Conservation (phyloP, 2,329 filamentous ascomycete genomes). For the Alternaria novae-zelandiae region DNA sequence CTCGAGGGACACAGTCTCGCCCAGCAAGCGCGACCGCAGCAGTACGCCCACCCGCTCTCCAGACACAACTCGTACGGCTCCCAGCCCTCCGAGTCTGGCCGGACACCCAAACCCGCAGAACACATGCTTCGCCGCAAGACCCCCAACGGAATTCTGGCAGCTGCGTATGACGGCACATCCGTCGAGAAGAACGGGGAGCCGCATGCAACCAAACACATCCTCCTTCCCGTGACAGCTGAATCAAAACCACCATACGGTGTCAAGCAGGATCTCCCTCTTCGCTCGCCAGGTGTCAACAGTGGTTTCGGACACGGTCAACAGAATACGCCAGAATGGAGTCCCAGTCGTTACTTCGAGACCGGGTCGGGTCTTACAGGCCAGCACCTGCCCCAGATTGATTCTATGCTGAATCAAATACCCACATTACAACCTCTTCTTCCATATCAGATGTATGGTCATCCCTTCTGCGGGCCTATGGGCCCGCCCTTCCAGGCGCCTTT, state of each 20-base stretch:
- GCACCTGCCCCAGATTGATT: conserved; percentile 63
- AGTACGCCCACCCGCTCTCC: conserved; percentile 50
- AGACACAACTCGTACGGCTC: conserved; percentile 46
- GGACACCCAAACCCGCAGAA: conserved; percentile 58
- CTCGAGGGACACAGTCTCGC: conserved; percentile 31
- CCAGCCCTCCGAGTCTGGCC: conserved; percentile 32
- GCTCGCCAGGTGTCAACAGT: conserved; percentile 33
- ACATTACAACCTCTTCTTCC: conserved; percentile 63
- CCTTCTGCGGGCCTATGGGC: conserved; percentile 41
- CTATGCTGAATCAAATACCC: conserved; percentile 65
- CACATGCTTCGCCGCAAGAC: conserved; percentile 90
- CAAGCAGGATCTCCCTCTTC: conserved; percentile 47
- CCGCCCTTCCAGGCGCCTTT: conserved; percentile 43
- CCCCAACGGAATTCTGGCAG: conserved; percentile 89
- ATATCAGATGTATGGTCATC: conserved; percentile 52
- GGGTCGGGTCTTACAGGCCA: conserved; percentile 46
- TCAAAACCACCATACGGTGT: conserved; percentile 40
- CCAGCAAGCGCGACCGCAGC: conserved; percentile 39
- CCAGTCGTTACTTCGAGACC: conserved; percentile 45
- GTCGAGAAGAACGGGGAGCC: conserved; percentile 75
- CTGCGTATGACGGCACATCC: conserved; percentile 86
- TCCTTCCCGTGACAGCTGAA: conserved; percentile 67
- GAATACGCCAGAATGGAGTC: conserved; percentile 42
- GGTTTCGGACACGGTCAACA: conserved; percentile 25
- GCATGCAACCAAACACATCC: conserved; percentile 81